Base-by-base conservation (phyloP, 2,329 filamentous ascomycete genomes). In the Byssoonygena ceratinophila region DNA sequence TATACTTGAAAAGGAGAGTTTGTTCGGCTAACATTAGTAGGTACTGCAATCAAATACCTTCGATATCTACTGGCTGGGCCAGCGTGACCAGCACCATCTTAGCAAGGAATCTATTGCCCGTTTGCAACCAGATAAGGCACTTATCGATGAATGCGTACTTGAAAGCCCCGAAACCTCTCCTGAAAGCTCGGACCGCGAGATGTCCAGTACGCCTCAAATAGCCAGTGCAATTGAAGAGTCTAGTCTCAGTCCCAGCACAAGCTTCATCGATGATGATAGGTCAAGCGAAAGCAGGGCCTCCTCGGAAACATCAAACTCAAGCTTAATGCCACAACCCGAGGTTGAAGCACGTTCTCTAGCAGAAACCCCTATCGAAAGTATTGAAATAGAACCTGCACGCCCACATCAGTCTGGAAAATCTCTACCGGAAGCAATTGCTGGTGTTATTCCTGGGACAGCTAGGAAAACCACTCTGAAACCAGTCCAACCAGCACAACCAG, bases 31-130 rank as follows among this genome's bases (percentile, higher is more conserved):
- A 56, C 7, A 27, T 41, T 20, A 11, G 34, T 46, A 64, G 61
- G 59, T 64, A 16, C 43, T 62, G n/a, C 55, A 60, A 40, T 57
- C 58, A 27, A 31, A 54, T 25, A 55, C 51, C 3, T 64, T 64
- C 43, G 59, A 63, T 25, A 44, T 59, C 12, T 61, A 59, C 49
- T 62, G 60, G 60, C 44, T 55, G 3, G 59, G 58, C 12, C 55
- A 56, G 43, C 54, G 56, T 20, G 31, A 58, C 36, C 32, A 44
- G 25, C 53, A 58, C 45, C 25, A 44, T 14, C 52, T 62, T 4
- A 45, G 52, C 14, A 55, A 51, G 9, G 46, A 52, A 16, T 54
- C 58, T 3, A 57, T 60, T 44, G 40, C 43, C 31, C 59, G 57
- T 12, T 25, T 59, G 27, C 37, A 54, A 37, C 58, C 59, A 3